phyloP scores from a whole-genome alignment of 805 yeast species.

The Pichia pseudocactophila region DNA sequence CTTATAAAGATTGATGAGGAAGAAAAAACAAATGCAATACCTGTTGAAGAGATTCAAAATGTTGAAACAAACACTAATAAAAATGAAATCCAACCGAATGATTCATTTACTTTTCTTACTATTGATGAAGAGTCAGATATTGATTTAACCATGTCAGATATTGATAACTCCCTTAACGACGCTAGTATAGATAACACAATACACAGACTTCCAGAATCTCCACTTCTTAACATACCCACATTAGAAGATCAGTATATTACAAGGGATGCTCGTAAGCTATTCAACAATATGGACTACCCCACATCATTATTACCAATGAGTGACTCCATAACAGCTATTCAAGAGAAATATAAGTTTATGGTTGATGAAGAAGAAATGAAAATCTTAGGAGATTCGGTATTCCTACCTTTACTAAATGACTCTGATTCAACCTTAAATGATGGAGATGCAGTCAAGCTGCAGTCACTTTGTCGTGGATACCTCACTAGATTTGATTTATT shows the following conservation, averaged over 20 bases:
- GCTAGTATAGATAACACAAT: not conserved
- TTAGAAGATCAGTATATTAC: slow-evolving; percentile 6
- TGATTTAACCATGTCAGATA: not conserved
- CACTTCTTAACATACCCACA: slow-evolving; percentile 8
- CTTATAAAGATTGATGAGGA: slow-evolving; percentile 11
- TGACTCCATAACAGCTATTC: slow-evolving; percentile 12
- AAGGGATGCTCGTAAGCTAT: slow-evolving; percentile 11
- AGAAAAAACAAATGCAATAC: not conserved
- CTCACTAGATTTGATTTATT: slow-evolving; percentile 53
- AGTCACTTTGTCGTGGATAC: slow-evolving; percentile 65
- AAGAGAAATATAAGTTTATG: slow-evolving; percentile 13
- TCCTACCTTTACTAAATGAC: not conserved
- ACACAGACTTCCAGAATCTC: not conserved
- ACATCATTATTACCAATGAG: slow-evolving; percentile 9
- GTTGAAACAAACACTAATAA: not conserved
- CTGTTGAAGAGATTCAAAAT: not conserved
- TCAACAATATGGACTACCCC: slow-evolving; percentile 5
- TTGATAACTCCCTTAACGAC: not conserved
- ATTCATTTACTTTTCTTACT: not conserved
- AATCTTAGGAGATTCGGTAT: slow-evolving; percentile 6
- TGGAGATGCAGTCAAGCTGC: slow-evolving; percentile 34
- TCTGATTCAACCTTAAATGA: not conserved
- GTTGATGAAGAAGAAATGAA: slow-evolving; percentile 18
- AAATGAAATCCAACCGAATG: too few relatives aligned
- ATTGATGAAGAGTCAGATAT: not conserved